Conservation (phyloP, 2,329 filamentous ascomycete genomes). For the Acrocalymma vagum region DNA sequence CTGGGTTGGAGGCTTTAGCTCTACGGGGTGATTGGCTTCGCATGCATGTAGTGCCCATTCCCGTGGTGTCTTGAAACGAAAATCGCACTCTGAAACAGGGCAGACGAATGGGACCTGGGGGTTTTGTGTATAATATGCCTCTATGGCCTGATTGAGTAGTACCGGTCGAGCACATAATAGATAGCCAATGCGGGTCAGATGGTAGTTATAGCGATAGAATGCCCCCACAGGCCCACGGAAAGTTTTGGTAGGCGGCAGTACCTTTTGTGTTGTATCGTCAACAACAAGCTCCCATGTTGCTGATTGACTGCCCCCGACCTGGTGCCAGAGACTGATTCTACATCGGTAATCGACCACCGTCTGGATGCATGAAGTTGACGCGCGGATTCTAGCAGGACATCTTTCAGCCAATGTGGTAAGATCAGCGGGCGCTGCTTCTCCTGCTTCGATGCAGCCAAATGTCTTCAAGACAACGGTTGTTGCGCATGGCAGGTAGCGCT, state of each 20-base stretch:
- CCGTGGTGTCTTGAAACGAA: conserved; percentile 1
- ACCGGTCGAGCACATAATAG: background rate
- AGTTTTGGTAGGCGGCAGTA: conserved; percentile 8
- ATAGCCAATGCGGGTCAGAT: background rate
- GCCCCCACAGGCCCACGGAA: conserved; percentile 10
- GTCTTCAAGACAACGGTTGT: conserved; percentile 14
- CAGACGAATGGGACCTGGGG: conserved; percentile 6
- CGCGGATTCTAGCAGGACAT: background rate
- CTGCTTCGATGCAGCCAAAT: conserved; percentile 1
- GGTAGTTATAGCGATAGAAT: conserved; percentile 1
- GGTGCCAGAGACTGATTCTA: background rate
- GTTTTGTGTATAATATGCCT: conserved; percentile 7
- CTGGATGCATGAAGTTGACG: background rate
- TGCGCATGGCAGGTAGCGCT: conserved; percentile 6
- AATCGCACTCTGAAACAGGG: conserved; percentile 2
- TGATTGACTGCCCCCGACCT: background rate
- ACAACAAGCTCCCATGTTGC: conserved; percentile 6
- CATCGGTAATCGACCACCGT: no score
- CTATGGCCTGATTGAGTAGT: conserved; percentile 6
- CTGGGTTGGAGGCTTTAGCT: no score
- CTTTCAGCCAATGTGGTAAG: background rate
- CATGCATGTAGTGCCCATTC: conserved; percentile 3
- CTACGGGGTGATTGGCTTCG: background rate
- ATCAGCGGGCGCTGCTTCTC: background rate
- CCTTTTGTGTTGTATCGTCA: background rate